Evolutionary conservation across 2,329 filamentous ascomycete genomes (phyloP).

Genomic region (Botrytis porri): DNA sequence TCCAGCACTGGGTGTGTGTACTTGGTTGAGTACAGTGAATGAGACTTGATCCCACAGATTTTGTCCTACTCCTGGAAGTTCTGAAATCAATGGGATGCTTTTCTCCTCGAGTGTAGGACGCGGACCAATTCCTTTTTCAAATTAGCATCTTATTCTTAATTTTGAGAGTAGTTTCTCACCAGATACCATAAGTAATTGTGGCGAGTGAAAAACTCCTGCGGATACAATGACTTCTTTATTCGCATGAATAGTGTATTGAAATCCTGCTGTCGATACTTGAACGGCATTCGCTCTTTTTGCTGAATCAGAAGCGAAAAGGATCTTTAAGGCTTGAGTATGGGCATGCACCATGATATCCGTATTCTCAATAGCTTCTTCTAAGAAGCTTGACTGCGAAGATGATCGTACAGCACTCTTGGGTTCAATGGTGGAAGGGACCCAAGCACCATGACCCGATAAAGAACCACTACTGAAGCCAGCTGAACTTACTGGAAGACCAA

Average conservation of each 20-base stretch:
- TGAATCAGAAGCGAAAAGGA: slow-evolving; percentile 6
- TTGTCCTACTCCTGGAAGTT: slow-evolving; percentile 50
- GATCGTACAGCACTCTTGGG: slow-evolving; percentile 21
- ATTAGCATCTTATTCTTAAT: neutral
- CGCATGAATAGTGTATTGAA: slow-evolving; percentile 23
- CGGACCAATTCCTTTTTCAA: neutral
- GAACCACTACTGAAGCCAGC: slow-evolving; percentile 29
- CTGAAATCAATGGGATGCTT: slow-evolving; percentile 44
- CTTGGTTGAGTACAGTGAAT: slow-evolving; percentile 18
- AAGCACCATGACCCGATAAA: slow-evolving; percentile 20
- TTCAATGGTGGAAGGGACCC: slow-evolving; percentile 23
- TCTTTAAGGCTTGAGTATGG: slow-evolving; percentile 14
- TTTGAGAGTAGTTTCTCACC: neutral
- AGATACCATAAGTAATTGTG: slow-evolving; percentile 10
- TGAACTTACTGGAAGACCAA: slow-evolving; percentile 22
- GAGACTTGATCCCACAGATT: slow-evolving; percentile 39
- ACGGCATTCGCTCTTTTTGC: slow-evolving; percentile 2
- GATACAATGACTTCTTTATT: slow-evolving; percentile 25
- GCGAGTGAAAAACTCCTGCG: slow-evolving; percentile 1
- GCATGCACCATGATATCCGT: slow-evolving; percentile 9
- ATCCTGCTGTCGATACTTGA: slow-evolving; percentile 3
- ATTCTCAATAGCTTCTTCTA: slow-evolving; percentile 8
- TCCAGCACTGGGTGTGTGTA: slow-evolving; percentile 14
- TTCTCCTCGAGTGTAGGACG: neutral
- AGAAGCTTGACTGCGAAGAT: slow-evolving; percentile 20